Percentiles rank a stretch among this genome's conserved stretches.
phyloP scores from a whole-genome alignment of 2,329 filamentous ascomycete genomes.

The Karstenula rhodostoma region DNA sequence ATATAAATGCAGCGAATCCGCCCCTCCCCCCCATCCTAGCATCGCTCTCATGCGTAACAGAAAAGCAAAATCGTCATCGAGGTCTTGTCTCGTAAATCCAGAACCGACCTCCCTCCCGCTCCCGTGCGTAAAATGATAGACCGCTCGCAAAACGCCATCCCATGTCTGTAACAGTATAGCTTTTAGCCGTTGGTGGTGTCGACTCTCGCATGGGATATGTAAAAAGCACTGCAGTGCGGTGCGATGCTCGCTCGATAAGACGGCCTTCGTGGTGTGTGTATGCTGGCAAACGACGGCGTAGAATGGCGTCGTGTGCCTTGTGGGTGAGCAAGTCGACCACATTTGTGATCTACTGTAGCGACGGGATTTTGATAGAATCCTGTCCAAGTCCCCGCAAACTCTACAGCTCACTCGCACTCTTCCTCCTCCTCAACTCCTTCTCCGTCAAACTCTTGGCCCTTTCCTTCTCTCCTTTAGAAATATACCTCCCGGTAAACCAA shows the following conservation, averaged over 20 bases:
- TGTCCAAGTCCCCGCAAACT: background rate
- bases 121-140: background rate
- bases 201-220: background rate
- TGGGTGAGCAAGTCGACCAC: background rate
- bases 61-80: background rate
- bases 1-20: background rate
- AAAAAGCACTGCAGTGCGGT: background rate
- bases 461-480: slow-evolving; percentile 16
- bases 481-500: slow-evolving; percentile 42
- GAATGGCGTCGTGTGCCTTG: background rate
- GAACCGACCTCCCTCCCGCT: background rate
- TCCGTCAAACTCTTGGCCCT: slow-evolving; percentile 19
- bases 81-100: background rate
- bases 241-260: background rate
- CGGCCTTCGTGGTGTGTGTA: background rate
- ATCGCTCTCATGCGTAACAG: background rate
- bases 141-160: background rate
- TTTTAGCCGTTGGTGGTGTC: background rate
- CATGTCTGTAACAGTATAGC: background rate
- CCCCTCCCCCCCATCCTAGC: background rate
- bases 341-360: background rate
- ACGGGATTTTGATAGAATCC: background rate
- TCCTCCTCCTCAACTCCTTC: slow-evolving; percentile 38
- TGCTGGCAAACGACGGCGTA: background rate
- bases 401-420: slow-evolving; percentile 42